Evolutionary conservation across 2,329 filamentous ascomycete species (phyloP), one percentile per base, ranked within the genome.

Genomic region (Helminthosporium solani): DNA sequence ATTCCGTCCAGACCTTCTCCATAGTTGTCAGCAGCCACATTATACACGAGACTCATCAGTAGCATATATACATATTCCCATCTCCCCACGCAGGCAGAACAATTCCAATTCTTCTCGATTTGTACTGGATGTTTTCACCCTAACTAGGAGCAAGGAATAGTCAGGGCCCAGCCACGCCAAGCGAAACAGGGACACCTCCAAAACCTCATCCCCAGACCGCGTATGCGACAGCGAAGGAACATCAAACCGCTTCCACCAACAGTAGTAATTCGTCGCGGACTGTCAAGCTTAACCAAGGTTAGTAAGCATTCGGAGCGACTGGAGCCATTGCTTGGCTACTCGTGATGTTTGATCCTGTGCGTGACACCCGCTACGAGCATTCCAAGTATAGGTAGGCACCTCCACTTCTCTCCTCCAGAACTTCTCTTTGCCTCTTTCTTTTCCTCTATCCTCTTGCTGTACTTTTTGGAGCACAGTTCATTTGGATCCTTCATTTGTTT

Each of bases 151-250:
- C 28, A 31, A 31, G 7, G 7, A 27, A 27, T n/a, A 25, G 9
- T 5, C 23, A 25, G 23, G 9, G 23, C 23, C 23, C 23, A 6
- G 12, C 6, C 12, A 21, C 19, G 35, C 35, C 35, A 38, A 38
- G 35, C 60, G 60, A 66, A 66, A 66, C 63, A 60, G 50, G 21
- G 41, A 41, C 44, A 44, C 44, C 49, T 50, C 46, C 49, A 52
- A 43, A 43, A 16, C 44, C 18, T 19, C 36, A 25, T 28, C 28
- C 42, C 53, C 58, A 64, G 61, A 67, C 62, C 47, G 39, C 47
- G 33, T 33, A 21, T 48, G 63, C 60, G 40, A 44, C 63, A 67
- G 42, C 34, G 47, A 25, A 30, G 16, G 53, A 56, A 58, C 55
- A 59, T 63, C 57, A 62, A 60, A 67, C 62, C 33, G 40, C 25